Conservation (phyloP, 495 filamentous ascomycete genomes). For the Tuber umbilicatum region DNA sequence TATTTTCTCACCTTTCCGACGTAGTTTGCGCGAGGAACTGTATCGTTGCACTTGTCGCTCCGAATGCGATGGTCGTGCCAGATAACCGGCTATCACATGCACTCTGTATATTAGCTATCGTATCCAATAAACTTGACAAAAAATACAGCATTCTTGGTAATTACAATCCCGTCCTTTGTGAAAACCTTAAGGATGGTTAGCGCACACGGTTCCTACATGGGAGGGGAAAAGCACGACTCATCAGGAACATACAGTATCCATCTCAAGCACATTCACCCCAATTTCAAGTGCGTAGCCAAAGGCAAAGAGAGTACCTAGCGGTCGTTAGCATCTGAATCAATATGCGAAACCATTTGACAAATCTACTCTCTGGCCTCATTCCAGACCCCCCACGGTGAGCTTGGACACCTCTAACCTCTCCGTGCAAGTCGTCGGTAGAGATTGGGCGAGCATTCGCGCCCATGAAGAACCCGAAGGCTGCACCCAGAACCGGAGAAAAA, state of each 20-base stretch:
- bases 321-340: neutral
- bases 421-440: conserved; percentile 1
- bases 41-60: conserved; percentile 38
- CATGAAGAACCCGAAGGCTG: conserved; percentile 16
- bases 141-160: neutral
- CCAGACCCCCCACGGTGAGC: conserved; percentile 38
- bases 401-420: conserved; percentile 20
- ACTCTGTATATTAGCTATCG: neutral
- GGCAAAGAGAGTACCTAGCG: conserved; percentile 34
- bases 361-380: conserved; percentile 36
- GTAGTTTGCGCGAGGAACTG: conserved; percentile 31
- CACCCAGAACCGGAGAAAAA: conserved; percentile 6
- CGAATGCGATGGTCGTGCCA: conserved; percentile 42
- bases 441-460: conserved; percentile 15
- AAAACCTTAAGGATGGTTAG: conserved; percentile 26
- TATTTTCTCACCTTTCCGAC: conserved; percentile 32
- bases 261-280: conserved; percentile 39
- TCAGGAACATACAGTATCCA: conserved; percentile 30
- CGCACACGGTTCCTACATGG: neutral
- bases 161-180: conserved; percentile 41
- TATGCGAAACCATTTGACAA: neutral
- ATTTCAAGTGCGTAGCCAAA: conserved; percentile 41
- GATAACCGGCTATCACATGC: conserved; percentile 34
- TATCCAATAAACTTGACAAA: neutral
- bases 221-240: neutral